Evolutionary conservation across 2,329 filamentous ascomycete genomes (phyloP).

Genomic region (Diaporthe aspalathi): DNA sequence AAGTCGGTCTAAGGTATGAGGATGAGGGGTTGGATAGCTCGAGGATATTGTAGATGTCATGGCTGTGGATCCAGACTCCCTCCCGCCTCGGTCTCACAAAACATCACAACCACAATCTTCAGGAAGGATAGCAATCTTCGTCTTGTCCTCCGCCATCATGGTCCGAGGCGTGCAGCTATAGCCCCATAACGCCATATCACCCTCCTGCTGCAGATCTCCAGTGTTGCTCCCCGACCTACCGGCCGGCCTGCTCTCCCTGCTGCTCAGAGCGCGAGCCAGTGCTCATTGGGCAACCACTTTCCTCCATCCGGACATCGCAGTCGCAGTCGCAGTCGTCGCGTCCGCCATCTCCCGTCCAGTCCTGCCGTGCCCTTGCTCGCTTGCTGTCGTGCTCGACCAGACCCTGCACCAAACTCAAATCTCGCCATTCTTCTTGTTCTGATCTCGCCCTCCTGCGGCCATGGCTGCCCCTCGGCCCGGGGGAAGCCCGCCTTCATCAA

Average conservation of each 20-base stretch:
- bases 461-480: slow-evolving; percentile 11
- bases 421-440: not conserved
- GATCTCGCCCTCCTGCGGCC: not conserved
- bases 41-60: not conserved
- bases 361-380: not conserved
- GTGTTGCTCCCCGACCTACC: not conserved
- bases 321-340: slow-evolving; percentile 27
- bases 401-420: slow-evolving; percentile 4
- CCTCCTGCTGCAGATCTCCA: not conserved
- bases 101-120: not conserved
- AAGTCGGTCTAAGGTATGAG: not conserved
- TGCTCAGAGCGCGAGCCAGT: slow-evolving; percentile 10
- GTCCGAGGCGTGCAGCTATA: slow-evolving; percentile 22
- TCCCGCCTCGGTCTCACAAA: not conserved
- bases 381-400: slow-evolving; percentile 11
- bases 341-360: not conserved
- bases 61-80: slow-evolving; percentile 14
- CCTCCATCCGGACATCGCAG: slow-evolving; percentile 6
- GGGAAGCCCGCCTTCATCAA: slow-evolving; percentile 5
- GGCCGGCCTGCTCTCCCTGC: slow-evolving; percentile 7
- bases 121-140: not conserved
- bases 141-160: slow-evolving; percentile 14
- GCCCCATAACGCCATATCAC: not conserved
- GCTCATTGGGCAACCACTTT: slow-evolving; percentile 14
- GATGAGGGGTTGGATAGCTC: not conserved